Conservation (phyloP, 768 basidiomycete species). For the Rhizopogon vulgaris region DNA sequence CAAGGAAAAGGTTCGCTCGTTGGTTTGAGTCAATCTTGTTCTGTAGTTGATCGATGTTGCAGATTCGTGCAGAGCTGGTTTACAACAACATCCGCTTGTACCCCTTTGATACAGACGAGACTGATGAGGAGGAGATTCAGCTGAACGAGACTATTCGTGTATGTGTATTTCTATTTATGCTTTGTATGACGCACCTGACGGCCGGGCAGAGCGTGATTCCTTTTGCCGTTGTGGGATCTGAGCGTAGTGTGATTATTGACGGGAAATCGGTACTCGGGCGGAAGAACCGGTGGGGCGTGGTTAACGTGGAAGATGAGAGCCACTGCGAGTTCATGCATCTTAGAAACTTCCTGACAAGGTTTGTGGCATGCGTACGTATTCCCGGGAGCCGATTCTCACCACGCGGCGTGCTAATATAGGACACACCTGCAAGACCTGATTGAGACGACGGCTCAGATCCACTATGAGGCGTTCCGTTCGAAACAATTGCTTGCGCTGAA, state of each 20-base stretch:
- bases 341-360: conserved; percentile 94
- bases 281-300: conserved; percentile 97
- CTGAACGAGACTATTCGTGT: conserved; percentile 90
- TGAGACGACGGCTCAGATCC: conserved; percentile 97
- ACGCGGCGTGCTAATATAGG: conserved; percentile 31
- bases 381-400: neutral
- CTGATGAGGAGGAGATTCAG: conserved; percentile 86
- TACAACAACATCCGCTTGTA: conserved; percentile 92
- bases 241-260: conserved; percentile 90
- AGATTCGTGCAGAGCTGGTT: conserved; percentile 91
- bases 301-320: conserved; percentile 93
- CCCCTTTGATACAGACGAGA: conserved; percentile 96
- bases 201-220: conserved; percentile 77
- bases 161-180: conserved; percentile 21
- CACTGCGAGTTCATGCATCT: conserved; percentile 99
- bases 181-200: neutral
- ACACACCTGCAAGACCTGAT: conserved; percentile 98
- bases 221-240: conserved; percentile 97
- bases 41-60: conserved; percentile 9
- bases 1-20: conserved; percentile 72
- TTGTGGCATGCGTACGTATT: conserved; percentile 13
- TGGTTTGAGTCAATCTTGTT: neutral
- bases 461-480: conserved; percentile 99
- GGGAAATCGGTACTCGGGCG: conserved; percentile 93
- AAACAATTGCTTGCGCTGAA: conserved; percentile 97